Evolutionary conservation across 2,329 filamentous ascomycete genomes (phyloP).

Genomic region (Kalaharituber pfeilii): DNA sequence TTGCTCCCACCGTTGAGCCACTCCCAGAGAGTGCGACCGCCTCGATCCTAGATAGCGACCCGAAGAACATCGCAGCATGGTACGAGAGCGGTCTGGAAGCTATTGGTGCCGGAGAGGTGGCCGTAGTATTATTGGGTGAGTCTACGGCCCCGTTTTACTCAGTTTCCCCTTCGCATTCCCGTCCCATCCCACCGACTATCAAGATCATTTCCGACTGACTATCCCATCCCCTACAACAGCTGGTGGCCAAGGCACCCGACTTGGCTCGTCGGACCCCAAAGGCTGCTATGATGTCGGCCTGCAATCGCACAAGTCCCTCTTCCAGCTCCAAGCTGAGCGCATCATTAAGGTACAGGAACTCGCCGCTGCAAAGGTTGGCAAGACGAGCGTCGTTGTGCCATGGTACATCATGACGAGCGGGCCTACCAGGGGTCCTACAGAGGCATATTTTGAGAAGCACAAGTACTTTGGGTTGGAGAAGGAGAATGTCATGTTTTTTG

Average conservation of each 20-base stretch:
- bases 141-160: not conserved
- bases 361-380: slow-evolving; percentile 51
- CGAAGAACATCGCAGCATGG: slow-evolving; percentile 65
- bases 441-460: slow-evolving; percentile 79
- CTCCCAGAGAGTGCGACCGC: slow-evolving; percentile 73
- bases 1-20: slow-evolving; percentile 48
- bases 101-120: slow-evolving; percentile 52
- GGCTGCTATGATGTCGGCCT: slow-evolving; percentile 95
- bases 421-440: slow-evolving; percentile 78
- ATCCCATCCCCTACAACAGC: not conserved
- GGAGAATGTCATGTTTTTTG: slow-evolving; percentile 80
- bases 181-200: too few species aligned
- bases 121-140: slow-evolving; percentile 76
- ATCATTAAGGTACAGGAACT: slow-evolving; percentile 73
- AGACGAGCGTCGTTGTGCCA: slow-evolving; percentile 50
- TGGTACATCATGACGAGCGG: slow-evolving; percentile 99
- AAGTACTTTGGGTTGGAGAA: slow-evolving; percentile 76
- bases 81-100: slow-evolving; percentile 52
- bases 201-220: too few species aligned
- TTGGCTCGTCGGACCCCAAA: slow-evolving; percentile 91
- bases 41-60: slow-evolving; percentile 75
- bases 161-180: not conserved
- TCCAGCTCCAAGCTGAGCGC: slow-evolving; percentile 92
- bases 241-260: slow-evolving; percentile 82
- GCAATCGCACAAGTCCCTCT: slow-evolving; percentile 80